A percentile compares a stretch with the other conserved stretches of the same genome.
These are phyloP conservation scores for Aureobasidium sp. DNA, from an alignment of 2,329 filamentous ascomycete species.

Conservation along the genomic window DNA sequence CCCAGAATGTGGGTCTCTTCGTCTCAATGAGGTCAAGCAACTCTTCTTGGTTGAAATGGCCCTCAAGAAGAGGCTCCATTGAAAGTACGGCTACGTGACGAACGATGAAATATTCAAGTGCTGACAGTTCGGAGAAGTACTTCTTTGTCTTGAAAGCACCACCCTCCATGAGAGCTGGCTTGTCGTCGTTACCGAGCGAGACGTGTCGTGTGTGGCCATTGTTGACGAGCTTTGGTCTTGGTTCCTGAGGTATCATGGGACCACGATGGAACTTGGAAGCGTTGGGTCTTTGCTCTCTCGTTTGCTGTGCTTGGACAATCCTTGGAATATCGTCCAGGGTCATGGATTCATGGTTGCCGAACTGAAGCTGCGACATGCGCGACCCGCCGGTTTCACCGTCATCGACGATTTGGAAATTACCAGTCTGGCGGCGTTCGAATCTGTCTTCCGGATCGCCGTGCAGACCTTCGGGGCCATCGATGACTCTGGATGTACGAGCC, in stretches of 20 bases:
- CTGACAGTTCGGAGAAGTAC: conserved; percentile 94
- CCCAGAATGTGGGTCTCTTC: conserved; percentile 92
- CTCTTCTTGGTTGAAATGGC: conserved; percentile 88
- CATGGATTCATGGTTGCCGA: conserved; percentile 82
- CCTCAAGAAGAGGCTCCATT: conserved; percentile 86
- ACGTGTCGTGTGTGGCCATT: conserved; percentile 58
- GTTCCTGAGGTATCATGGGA: conserved; percentile 57
- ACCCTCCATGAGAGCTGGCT: conserved; percentile 23
- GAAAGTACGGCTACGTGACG: conserved; percentile 89
- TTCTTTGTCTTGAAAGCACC: conserved; percentile 57
- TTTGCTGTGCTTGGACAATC: conserved; percentile 92
- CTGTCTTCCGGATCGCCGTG: conserved; percentile 65
- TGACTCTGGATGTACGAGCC: conserved; percentile 81
- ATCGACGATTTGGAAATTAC: conserved; percentile 68
- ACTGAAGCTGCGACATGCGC: conserved; percentile 65
- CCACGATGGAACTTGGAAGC: conserved; percentile 68
- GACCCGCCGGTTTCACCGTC: conserved; percentile 61
- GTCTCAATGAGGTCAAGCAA: conserved; percentile 87
- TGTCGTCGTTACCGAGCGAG: conserved; percentile 48
- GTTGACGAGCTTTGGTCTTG: conserved; percentile 55
- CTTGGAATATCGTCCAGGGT: conserved; percentile 93
- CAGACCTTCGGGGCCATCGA: conserved; percentile 73
- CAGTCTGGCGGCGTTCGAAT: conserved; percentile 33
- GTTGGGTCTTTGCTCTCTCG: conserved; percentile 77
- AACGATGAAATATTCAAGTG: conserved; percentile 94